These are phyloP conservation scores for Aurifilum marmelostoma DNA, from an alignment of 2,329 filamentous ascomycete genomes.

Conservation along the genomic window DNA sequence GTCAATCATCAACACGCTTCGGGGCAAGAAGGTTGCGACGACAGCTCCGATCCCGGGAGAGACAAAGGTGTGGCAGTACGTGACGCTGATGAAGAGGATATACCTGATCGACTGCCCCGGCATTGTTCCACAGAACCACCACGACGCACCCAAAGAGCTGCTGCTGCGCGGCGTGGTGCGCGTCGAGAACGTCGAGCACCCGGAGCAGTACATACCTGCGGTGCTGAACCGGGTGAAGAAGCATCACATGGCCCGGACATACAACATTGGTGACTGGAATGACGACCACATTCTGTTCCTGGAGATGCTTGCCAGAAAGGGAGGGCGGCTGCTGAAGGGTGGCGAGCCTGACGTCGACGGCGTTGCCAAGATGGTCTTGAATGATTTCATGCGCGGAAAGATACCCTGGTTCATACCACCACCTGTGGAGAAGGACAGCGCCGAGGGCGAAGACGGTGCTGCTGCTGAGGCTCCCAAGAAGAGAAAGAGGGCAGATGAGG, in stretches of 20 bases:
- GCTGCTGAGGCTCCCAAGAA: slow-evolving; percentile 88
- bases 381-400: slow-evolving; percentile 93
- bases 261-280: slow-evolving; percentile 80
- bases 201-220: slow-evolving; percentile 91
- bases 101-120: slow-evolving; percentile 97
- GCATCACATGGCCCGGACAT: slow-evolving; percentile 90
- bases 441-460: slow-evolving; percentile 74
- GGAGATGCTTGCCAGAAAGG: slow-evolving; percentile 83
- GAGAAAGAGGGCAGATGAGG: slow-evolving; percentile 62
- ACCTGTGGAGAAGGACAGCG: slow-evolving; percentile 61
- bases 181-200: slow-evolving; percentile 94
- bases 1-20: slow-evolving; percentile 93
- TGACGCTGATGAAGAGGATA: slow-evolving; percentile 80
- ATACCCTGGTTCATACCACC: slow-evolving; percentile 95
- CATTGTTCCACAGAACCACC: slow-evolving; percentile 86
- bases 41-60: slow-evolving; percentile 95
- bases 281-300: slow-evolving; percentile 81
- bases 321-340: slow-evolving; percentile 81
- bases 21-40: slow-evolving; percentile 91
- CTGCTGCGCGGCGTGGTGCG: slow-evolving; percentile 88
- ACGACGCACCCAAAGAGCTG: slow-evolving; percentile 84
- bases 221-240: slow-evolving; percentile 80
- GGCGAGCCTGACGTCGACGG: slow-evolving; percentile 96
- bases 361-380: slow-evolving; percentile 94
- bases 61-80: slow-evolving; percentile 95